Conservation (phyloP, 2,329 filamentous ascomycete species). For the Monilinia vaccinii-corymbosi region DNA sequence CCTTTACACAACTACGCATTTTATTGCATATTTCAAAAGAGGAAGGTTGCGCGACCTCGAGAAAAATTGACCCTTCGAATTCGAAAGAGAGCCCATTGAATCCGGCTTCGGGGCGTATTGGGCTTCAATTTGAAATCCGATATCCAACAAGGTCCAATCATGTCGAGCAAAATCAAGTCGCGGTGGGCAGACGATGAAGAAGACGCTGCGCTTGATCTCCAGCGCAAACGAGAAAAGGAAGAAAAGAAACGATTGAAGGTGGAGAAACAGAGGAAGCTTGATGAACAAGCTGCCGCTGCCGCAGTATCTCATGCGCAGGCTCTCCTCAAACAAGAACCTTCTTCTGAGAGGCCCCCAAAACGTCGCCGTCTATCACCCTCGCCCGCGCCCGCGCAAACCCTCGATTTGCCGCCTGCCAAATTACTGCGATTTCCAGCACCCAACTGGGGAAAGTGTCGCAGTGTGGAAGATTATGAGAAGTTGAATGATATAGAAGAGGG, state of each 20-base stretch:
- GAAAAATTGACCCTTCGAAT: not conserved
- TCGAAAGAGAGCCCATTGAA: not conserved
- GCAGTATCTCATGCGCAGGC: constrained; percentile 31
- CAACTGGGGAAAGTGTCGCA: constrained; percentile 61
- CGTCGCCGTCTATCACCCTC: constrained; percentile 44
- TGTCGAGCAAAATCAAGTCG: constrained; percentile 38
- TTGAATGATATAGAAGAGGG: constrained; percentile 97
- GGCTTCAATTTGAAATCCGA: not conserved
- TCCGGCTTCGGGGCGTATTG: not conserved
- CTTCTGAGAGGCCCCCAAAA: constrained; percentile 48
- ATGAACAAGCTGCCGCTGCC: constrained; percentile 35
- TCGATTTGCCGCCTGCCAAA: constrained; percentile 37
- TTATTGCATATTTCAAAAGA: not conserved
- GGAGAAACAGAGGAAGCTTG: constrained; percentile 65
- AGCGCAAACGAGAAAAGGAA: constrained; percentile 74
- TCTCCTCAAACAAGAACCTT: constrained; percentile 26
- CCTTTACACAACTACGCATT: not conserved
- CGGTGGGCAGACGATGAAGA: constrained; percentile 84
- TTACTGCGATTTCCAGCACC: constrained; percentile 64
- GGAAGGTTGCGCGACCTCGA: not conserved
- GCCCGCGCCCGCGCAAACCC: constrained; percentile 22
- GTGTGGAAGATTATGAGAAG: constrained; percentile 81
- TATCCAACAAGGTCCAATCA: not conserved
- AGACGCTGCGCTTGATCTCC: constrained; percentile 64
- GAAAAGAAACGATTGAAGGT: constrained; percentile 78